These are phyloP conservation scores for Mycogone perniciosa DNA, from an alignment of 2,329 filamentous ascomycete species.

Conservation along the genomic window DNA sequence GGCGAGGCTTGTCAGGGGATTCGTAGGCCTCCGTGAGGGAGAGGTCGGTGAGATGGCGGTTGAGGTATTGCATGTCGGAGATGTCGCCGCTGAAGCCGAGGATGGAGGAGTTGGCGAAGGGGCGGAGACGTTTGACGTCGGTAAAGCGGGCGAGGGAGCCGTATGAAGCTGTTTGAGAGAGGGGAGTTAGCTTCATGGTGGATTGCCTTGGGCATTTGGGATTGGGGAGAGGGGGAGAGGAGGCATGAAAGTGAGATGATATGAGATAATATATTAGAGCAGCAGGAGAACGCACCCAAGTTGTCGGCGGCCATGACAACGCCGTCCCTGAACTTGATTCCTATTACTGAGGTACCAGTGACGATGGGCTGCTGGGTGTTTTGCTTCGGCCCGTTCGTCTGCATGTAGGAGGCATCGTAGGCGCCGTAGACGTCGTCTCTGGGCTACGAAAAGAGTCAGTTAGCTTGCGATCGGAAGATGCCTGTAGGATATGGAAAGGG, in stretches of 20 bases:
- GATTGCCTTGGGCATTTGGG: neutral
- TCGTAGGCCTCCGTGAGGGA: slow-evolving; percentile 84
- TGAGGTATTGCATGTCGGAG: slow-evolving; percentile 98
- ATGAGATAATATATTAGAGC: neutral
- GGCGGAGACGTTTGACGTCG: slow-evolving; percentile 89
- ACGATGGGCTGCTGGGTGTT: slow-evolving; percentile 92
- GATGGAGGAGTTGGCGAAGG: slow-evolving; percentile 76
- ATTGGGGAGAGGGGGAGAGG: neutral
- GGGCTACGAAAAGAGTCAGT: slow-evolving; percentile 53
- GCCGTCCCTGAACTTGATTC: slow-evolving; percentile 91
- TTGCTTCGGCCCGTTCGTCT: slow-evolving; percentile 63
- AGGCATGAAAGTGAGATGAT: neutral
- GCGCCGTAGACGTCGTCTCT: slow-evolving; percentile 94
- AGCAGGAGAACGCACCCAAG: slow-evolving; percentile 55
- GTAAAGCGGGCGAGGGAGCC: slow-evolving; percentile 95
- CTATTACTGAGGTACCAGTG: slow-evolving; percentile 92
- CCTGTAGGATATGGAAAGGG: slow-evolving; percentile 9
- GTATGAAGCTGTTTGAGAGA: slow-evolving; percentile 69
- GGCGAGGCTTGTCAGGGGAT: slow-evolving; percentile 36
- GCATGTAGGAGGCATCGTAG: slow-evolving; percentile 84
- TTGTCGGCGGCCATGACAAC: slow-evolving; percentile 97
- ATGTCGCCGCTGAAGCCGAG: slow-evolving; percentile 96
- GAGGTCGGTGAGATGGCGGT: slow-evolving; percentile 78
- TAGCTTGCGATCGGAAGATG: neutral
- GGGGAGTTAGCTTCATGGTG: neutral